Evolutionary conservation across 306 rosid species (phyloP).

Genomic region (Gastrolobium bilobum): DNA sequence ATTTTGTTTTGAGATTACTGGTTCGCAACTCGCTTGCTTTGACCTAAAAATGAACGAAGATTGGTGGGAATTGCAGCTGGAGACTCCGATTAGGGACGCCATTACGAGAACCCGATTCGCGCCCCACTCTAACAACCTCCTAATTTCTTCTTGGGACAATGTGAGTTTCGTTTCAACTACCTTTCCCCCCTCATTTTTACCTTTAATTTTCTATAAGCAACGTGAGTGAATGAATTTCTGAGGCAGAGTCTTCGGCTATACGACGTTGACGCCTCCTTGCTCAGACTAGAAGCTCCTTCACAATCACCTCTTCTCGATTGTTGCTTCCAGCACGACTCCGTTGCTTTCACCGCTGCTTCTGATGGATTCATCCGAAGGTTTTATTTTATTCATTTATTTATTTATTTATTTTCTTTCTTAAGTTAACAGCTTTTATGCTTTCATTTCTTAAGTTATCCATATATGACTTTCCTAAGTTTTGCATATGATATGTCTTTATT

Average conservation of each 20-base stretch:
- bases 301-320: constrained; percentile 80
- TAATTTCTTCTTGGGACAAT: constrained; percentile 88
- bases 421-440: too few relatives aligned
- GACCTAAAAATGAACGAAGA: constrained; percentile 45
- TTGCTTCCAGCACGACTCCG: constrained; percentile 68
- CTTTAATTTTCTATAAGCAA: neutral
- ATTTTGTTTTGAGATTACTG: too few relatives aligned
- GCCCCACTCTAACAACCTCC: constrained; percentile 72
- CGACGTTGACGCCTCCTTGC: constrained; percentile 63
- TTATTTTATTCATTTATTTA: neutral
- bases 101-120: constrained; percentile 71
- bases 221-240: constrained; percentile 1
- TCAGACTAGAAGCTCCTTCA: constrained; percentile 63
- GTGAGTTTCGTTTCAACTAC: constrained; percentile 49
- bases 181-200: neutral
- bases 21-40: too few relatives aligned
- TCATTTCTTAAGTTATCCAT: too few relatives aligned
- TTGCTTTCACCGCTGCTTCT: constrained; percentile 70
- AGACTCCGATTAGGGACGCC: constrained; percentile 61
- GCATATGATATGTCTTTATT: neutral
- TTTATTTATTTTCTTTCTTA: neutral
- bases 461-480: constrained; percentile 5
- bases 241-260: constrained; percentile 75
- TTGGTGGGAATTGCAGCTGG: constrained; percentile 50
- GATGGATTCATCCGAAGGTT: constrained; percentile 82